Conservation (phyloP, 176 grass and related monocot species). For the Triticum monococcum region DNA sequence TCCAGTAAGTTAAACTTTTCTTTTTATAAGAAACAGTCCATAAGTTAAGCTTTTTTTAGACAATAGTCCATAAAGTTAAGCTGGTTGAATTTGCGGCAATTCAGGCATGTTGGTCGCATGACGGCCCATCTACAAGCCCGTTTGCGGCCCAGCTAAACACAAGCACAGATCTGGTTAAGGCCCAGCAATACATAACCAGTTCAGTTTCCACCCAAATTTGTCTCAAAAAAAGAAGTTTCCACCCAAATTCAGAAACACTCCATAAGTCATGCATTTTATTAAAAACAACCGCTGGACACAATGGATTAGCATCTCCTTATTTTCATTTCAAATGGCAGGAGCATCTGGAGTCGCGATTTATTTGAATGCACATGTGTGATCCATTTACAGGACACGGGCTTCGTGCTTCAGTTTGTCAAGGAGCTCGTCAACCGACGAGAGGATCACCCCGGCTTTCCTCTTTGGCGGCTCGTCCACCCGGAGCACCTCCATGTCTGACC, state of each 20-base stretch:
- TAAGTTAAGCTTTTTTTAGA: too few species aligned
- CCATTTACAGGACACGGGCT: conserved; percentile 61
- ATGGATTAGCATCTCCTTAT: not conserved
- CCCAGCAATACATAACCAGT: not conserved
- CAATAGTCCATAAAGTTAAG: too few species aligned
- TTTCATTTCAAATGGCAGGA: not conserved
- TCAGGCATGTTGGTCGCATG: not conserved
- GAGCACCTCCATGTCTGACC: conserved; percentile 81
- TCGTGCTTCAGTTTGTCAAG: conserved; percentile 82
- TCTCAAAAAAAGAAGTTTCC: too few species aligned
- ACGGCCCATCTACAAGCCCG: not conserved
- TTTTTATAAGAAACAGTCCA: too few species aligned
- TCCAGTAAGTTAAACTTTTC: too few species aligned
- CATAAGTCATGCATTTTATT: not conserved
- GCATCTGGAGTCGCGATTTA: not conserved
- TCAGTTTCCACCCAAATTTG: not conserved
- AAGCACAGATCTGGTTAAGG: not conserved
- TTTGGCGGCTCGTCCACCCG: conserved; percentile 76
- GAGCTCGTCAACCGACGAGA: conserved; percentile 81
- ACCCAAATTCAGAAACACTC: not conserved
- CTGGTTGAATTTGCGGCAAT: not conserved
- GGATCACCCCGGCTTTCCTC: conserved; percentile 81
- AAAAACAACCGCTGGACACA: not conserved
- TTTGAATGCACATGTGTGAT: not conserved
- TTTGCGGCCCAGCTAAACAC: not conserved